Conservation (phyloP, 2,329 filamentous ascomycete species). For the Dothidotthia symphoricarpi region DNA sequence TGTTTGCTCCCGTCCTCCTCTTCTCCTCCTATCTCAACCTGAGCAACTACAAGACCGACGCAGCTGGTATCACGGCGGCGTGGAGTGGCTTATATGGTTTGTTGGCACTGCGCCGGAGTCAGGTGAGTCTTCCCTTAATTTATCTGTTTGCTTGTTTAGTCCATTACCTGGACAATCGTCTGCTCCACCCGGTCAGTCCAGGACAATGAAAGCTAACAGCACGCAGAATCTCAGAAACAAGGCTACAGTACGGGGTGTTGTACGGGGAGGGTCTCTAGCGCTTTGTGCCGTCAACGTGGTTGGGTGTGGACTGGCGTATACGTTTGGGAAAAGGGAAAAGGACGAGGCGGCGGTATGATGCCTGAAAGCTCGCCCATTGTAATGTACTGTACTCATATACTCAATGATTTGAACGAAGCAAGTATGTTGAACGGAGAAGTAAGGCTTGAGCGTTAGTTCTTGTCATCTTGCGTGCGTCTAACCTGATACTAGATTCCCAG, state of each 20-base stretch:
- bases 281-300: constrained; percentile 53
- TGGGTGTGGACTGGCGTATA: constrained; percentile 54
- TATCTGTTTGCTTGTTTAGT: too few relatives aligned
- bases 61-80: constrained; percentile 62
- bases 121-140: constrained; percentile 29
- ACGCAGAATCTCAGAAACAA: constrained; percentile 46
- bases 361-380: too few relatives aligned
- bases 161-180: too few relatives aligned
- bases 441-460: too few relatives aligned
- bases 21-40: constrained; percentile 67
- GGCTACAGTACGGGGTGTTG: constrained; percentile 51
- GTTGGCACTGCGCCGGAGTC: constrained; percentile 58
- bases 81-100: constrained; percentile 66
- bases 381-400: too few relatives aligned
- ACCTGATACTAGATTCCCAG: too few relatives aligned
- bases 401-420: too few relatives aligned
- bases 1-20: constrained; percentile 65
- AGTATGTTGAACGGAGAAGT: too few relatives aligned
- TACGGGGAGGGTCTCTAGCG: constrained; percentile 54
- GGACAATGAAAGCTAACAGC: background rate
- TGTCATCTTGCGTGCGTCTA: too few relatives aligned
- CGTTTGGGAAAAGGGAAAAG: constrained; percentile 48
- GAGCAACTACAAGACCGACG: constrained; percentile 61
- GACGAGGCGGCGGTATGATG: constrained; percentile 22
- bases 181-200: too few relatives aligned